Conservation (phyloP, 805 yeast genomes). For the Ogataea methanolica region DNA sequence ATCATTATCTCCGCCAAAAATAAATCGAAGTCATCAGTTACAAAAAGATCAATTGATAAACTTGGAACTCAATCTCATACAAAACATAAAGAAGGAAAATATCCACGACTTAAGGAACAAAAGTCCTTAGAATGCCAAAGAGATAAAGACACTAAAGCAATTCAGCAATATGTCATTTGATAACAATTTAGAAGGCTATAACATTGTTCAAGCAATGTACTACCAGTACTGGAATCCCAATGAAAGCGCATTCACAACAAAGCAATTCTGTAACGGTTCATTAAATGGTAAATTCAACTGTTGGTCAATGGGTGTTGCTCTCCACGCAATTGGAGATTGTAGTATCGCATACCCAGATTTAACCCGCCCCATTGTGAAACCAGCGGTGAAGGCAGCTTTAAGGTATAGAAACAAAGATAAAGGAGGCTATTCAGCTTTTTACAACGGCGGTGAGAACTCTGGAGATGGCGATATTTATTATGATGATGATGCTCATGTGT, state of each 20-base stretch:
- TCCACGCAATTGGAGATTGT: conserved; percentile 66
- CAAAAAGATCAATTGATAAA: too few relatives aligned
- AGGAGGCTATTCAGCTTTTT: conserved; percentile 55
- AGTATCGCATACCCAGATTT: conserved; percentile 50
- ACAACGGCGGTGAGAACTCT: conserved; percentile 15
- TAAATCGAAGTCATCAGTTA: too few relatives aligned
- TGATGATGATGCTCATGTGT: conserved; percentile 75
- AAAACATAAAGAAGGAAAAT: too few relatives aligned
- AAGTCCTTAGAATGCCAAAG: too few relatives aligned
- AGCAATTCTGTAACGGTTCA: conserved; percentile 16
- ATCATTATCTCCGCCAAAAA: too few relatives aligned
- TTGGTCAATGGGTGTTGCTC: conserved; percentile 42
- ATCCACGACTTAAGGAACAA: too few relatives aligned
- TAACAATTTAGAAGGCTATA: conserved; percentile 34
- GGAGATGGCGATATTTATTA: conserved; percentile 66
- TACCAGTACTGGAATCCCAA: conserved; percentile 32
- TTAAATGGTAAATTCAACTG: conserved; percentile 9
- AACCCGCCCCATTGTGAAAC: conserved; percentile 48
- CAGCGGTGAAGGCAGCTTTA: conserved; percentile 45
- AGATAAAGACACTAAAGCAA: too few relatives aligned
- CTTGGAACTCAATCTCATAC: too few relatives aligned
- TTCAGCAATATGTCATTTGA: conserved; percentile 17
- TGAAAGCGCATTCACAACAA: conserved; percentile 35
- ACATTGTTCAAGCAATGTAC: conserved; percentile 37
- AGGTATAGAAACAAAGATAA: conserved; percentile 45